Base-by-base conservation (phyloP, 495 filamentous ascomycete genomes). In the Hyaloscypha hepaticicola region DNA sequence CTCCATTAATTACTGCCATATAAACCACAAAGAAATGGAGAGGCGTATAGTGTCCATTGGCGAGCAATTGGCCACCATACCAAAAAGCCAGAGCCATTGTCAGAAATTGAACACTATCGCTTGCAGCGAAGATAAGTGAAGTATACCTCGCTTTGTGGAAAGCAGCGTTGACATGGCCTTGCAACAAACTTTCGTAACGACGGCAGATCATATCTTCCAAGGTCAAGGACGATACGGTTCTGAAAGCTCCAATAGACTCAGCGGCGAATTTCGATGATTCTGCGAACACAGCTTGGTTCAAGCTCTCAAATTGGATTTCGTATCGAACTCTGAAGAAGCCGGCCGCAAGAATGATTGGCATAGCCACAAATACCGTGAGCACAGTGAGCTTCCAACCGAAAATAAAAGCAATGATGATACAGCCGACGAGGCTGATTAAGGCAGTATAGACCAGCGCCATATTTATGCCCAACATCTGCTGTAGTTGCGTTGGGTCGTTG, bases 391-490 rank as follows among this genome's bases (percentile, higher is more conserved):
- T 84, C 82, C 83, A 86, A 25, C 83, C 83, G 58, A 85, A 80
- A 65, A 77, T 77, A 63, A 86, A 80, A 6, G 82, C 79, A 49
- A 87, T 76, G 22, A 76, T 70, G 22, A 80, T 61, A 51, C 79
- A 82, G 38, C 79, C 79, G 6, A 82, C 60, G 16, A 86, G 70
- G 45, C 77, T 83, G 56, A 83, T 67, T 12, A 81, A 58, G 1
- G 80, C 82, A 55, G 83, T 78, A 33, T 79, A 71, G 19, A 79
- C 77, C 58, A 85, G 76, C 53, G 61, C 61, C 31, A 85, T 77
- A 65, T 85, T 83, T 2, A 77, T 78, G n/a, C 85, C 83, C 0
- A 89, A 70, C 3, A 90, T 68, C 58, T 89, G 85, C 66, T 90
- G 82, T 0, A 91, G 74, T 50, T 86, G 83, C 25, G 78, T 83